phyloP scores from a whole-genome alignment of 2,329 filamentous ascomycete genomes.

The Stagonosporopsis cucurbitacearum region DNA sequence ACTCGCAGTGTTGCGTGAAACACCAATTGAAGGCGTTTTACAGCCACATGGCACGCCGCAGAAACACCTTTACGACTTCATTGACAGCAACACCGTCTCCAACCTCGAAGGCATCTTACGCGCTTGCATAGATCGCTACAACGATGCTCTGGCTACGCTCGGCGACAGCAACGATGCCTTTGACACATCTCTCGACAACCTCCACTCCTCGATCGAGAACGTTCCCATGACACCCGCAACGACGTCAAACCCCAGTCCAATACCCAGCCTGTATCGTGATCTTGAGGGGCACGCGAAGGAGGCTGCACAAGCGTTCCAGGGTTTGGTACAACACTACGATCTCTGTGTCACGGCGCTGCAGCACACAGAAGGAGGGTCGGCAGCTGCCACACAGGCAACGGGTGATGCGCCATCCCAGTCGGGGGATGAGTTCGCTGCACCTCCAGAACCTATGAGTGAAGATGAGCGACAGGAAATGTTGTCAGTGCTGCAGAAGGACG shows the following conservation, averaged over 20 bases:
- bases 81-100: slow-evolving; percentile 74
- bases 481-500: slow-evolving; percentile 75
- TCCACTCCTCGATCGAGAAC: slow-evolving; percentile 45
- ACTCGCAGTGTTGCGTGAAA: slow-evolving; percentile 68
- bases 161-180: slow-evolving; percentile 67
- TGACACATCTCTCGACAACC: slow-evolving; percentile 69
- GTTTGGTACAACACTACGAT: slow-evolving; percentile 87
- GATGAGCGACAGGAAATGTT: slow-evolving; percentile 85
- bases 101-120: slow-evolving; percentile 71
- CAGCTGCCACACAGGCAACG: slow-evolving; percentile 54
- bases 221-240: slow-evolving; percentile 40
- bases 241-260: slow-evolving; percentile 46
- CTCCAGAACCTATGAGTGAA: slow-evolving; percentile 73
- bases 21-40: slow-evolving; percentile 68
- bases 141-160: slow-evolving; percentile 69
- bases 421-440: slow-evolving; percentile 46
- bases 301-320: slow-evolving; percentile 82
- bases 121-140: slow-evolving; percentile 72
- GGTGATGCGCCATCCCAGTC: slow-evolving; percentile 44
- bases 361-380: slow-evolving; percentile 73
- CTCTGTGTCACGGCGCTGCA: slow-evolving; percentile 90
- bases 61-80: slow-evolving; percentile 75
- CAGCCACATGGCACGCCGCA: slow-evolving; percentile 58
- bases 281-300: slow-evolving; percentile 78
- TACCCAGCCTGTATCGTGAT: slow-evolving; percentile 56